Evolutionary conservation across 768 basidiomycete genomes (phyloP).

Genomic region (Galerina sulciceps): DNA sequence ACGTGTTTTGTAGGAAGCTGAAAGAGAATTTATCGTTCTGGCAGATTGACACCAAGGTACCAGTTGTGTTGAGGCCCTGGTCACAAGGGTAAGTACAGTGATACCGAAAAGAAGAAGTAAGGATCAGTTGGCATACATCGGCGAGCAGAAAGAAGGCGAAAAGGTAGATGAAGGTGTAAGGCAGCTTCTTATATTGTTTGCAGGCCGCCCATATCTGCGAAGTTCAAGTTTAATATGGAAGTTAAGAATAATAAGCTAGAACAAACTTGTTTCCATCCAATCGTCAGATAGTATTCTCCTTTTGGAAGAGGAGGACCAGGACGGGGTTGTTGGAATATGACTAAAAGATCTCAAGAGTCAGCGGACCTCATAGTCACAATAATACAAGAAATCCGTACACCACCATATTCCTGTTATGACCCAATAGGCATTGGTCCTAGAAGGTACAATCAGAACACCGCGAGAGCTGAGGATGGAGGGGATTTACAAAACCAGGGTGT

Average conservation of each 20-base stretch:
- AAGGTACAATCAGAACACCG: neutral
- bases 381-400: constrained; percentile 54
- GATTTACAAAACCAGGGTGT: constrained; percentile 68
- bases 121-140: constrained; percentile 49
- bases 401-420: constrained; percentile 85
- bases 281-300: constrained; percentile 75
- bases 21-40: constrained; percentile 84
- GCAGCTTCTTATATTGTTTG: constrained; percentile 77
- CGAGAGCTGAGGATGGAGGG: neutral
- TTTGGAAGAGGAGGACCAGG: constrained; percentile 81
- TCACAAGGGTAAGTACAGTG: neutral
- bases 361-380: neutral
- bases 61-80: constrained; percentile 82
- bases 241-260: neutral
- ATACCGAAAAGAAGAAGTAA: neutral
- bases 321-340: constrained; percentile 84
- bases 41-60: constrained; percentile 73
- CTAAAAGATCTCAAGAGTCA: constrained; percentile 35
- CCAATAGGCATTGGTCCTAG: constrained; percentile 75
- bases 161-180: constrained; percentile 83
- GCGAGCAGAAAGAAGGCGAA: constrained; percentile 79
- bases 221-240: neutral
- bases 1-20: constrained; percentile 82
- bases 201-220: constrained; percentile 74
- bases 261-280: constrained; percentile 86